A percentile compares a stretch with the other conserved stretches of the same genome.
Conservation (phyloP, 257 asterid genomes). For the Solanum piurae region DNA sequence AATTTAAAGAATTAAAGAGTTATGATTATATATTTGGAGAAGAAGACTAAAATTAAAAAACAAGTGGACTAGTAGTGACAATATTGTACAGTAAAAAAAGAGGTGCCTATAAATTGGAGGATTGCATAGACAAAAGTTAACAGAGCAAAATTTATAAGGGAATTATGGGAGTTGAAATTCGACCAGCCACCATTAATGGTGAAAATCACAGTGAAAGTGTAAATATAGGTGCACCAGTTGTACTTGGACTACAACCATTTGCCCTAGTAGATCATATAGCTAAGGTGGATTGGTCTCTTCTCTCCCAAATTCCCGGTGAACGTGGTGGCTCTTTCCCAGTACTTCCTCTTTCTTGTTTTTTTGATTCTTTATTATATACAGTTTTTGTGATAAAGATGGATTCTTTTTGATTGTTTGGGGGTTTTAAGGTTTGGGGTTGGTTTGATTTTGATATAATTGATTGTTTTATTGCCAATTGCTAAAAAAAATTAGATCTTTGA, state of each 20-base stretch:
- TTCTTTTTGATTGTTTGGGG: not conserved
- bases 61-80: not conserved
- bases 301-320: conserved; percentile 83
- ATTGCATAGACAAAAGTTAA: not conserved
- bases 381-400: not conserved
- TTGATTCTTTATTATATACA: not conserved
- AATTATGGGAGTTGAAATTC: conserved; percentile 63
- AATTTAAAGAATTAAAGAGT: not conserved
- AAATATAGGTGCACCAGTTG: conserved; percentile 35
- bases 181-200: conserved; percentile 1
- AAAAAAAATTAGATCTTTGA: not conserved
- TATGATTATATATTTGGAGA: not conserved
- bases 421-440: not conserved
- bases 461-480: not conserved
- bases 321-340: conserved; percentile 97
- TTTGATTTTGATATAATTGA: not conserved
- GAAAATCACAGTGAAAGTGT: not conserved
- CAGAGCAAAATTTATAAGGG: not conserved
- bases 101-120: not conserved
- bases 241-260: conserved; percentile 76
- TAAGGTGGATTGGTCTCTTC: conserved; percentile 71
- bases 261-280: conserved; percentile 92
- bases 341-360: not conserved
- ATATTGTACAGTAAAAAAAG: not conserved
- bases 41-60: not conserved